A percentile compares a stretch with the other conserved stretches of the same genome.
Evolutionary conservation across 139 green algal genomes (phyloP).

Genomic region (Picochlorum sp.): DNA sequence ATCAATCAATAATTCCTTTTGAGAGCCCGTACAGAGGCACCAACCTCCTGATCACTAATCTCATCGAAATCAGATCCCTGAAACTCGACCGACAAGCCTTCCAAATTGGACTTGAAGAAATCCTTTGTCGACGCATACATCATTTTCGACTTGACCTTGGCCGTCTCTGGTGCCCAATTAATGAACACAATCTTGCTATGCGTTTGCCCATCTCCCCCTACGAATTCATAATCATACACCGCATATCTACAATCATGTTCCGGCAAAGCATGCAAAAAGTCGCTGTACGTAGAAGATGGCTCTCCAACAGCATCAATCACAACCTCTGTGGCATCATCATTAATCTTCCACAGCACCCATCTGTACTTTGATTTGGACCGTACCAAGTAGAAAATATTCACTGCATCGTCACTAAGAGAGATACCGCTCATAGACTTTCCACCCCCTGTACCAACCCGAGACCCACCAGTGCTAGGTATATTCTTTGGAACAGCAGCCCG

Average conservation of each 20-base stretch:
- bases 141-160: conserved; percentile 69
- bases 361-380: conserved; percentile 61
- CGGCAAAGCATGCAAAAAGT: conserved; percentile 61
- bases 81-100: conserved; percentile 64
- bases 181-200: conserved; percentile 81
- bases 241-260: conserved; percentile 68
- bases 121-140: conserved; percentile 87
- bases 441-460: conserved; percentile 4
- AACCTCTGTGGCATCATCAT: conserved; percentile 58
- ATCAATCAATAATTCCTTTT: conserved; percentile 21
- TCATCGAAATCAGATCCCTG: conserved; percentile 62
- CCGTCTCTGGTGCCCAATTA: conserved; percentile 68
- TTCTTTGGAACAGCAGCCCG: conserved; percentile 25
- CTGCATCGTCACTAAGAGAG: conserved; percentile 54
- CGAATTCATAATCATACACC: conserved; percentile 76
- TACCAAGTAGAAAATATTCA: conserved; percentile 82
- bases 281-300: conserved; percentile 42
- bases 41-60: conserved; percentile 42
- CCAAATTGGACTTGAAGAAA: conserved; percentile 76
- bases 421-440: conserved; percentile 80
- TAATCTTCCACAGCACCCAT: conserved; percentile 73
- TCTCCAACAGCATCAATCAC: conserved; percentile 58
- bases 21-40: conserved; percentile 19
- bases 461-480: conserved; percentile 43
- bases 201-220: conserved; percentile 51